A percentile compares a stretch with the other conserved stretches of the same genome.
Evolutionary conservation across 2,329 filamentous ascomycete species (phyloP).

Genomic region (Neocatenulostroma microsporum): DNA sequence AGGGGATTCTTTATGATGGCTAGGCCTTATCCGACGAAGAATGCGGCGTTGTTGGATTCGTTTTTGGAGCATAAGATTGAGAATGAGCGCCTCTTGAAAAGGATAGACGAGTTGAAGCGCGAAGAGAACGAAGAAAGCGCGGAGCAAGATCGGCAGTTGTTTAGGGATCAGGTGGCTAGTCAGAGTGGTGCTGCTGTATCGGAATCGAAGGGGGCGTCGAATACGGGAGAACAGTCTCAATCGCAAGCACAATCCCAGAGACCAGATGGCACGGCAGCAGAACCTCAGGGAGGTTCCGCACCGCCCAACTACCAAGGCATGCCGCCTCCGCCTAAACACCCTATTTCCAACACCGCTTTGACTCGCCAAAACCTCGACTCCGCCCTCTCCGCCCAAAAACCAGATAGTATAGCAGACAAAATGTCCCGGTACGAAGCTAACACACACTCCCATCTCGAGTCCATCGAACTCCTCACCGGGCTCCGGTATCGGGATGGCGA

Average conservation of each 20-base stretch:
- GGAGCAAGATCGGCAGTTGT: conserved; percentile 55
- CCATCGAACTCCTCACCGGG: conserved; percentile 88
- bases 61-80: conserved; percentile 97
- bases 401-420: conserved; percentile 74
- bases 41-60: conserved; percentile 75
- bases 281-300: conserved; percentile 10
- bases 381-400: conserved; percentile 54
- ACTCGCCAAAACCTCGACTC: conserved; percentile 76
- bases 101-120: conserved; percentile 74
- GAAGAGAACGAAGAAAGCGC: conserved; percentile 79
- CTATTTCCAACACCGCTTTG: conserved; percentile 57
- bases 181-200: conserved; percentile 21
- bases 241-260: no score
- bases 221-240: no score
- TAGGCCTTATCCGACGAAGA: conserved; percentile 81
- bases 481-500: conserved; percentile 83
- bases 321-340: conserved; percentile 59
- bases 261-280: conserved; percentile 6
- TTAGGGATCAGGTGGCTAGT: conserved; percentile 21
- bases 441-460: conserved; percentile 67
- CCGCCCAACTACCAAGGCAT: conserved; percentile 46
- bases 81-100: conserved; percentile 76
- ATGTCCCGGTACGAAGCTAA: conserved; percentile 72
- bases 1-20: conserved; percentile 92
- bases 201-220: conserved; percentile 14